These are phyloP conservation scores for Diospyros kaki DNA, from an alignment of 148 eudicot species.

Conservation along the genomic window DNA sequence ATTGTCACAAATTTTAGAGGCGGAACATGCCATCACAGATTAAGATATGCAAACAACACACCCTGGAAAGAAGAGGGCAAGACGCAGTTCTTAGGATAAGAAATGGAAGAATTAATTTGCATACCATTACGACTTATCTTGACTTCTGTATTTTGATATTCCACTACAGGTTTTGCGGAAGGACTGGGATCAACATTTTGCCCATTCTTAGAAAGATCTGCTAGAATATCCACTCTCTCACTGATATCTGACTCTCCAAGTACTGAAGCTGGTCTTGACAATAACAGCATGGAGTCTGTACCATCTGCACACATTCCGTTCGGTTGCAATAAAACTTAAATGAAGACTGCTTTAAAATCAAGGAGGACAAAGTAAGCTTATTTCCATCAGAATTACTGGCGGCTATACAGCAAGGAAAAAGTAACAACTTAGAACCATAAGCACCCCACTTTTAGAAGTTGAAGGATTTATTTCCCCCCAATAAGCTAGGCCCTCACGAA, in stretches of 20 bases:
- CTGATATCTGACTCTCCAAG: constrained; percentile 14
- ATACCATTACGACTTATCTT: constrained; percentile 6
- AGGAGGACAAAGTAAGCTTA: neutral
- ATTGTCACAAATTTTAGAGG: no score
- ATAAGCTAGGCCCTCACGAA: neutral
- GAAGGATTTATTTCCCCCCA: no score
- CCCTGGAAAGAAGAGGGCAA: no score
- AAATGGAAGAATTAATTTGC: neutral
- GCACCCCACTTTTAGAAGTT: no score
- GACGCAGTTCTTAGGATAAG: no score
- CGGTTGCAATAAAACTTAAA: neutral
- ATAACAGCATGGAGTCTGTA: neutral
- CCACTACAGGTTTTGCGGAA: constrained; percentile 11
- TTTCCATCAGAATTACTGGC: no score
- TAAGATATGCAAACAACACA: no score
- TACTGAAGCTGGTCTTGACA: constrained; percentile 6
- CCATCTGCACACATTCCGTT: constrained; percentile 15
- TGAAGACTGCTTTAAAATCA: no score
- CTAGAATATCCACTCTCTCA: constrained; percentile 7
- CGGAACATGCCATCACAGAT: no score
- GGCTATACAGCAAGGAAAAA: no score
- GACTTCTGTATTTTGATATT: constrained; percentile 6
- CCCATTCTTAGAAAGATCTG: constrained; percentile 4
- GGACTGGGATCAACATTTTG: constrained; percentile 11
- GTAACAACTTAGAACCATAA: no score